Conservation (phyloP, 371 early-diverging fungal genomes). For the Mucor ambiguus region DNA sequence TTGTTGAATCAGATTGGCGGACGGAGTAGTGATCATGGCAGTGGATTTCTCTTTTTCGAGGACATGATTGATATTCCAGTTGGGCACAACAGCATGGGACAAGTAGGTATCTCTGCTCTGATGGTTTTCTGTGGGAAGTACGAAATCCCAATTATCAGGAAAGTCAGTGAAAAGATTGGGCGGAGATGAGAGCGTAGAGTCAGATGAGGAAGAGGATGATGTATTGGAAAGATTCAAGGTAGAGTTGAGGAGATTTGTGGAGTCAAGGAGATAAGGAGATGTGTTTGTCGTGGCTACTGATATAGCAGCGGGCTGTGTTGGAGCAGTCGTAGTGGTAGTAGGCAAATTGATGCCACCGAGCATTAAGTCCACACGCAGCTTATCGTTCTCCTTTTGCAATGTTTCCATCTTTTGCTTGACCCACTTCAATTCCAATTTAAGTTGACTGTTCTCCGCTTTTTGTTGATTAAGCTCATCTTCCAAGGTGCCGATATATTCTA, state of each 20-base stretch:
- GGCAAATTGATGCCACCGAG: conserved; percentile 20
- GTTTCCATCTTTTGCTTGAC: conserved; percentile 30
- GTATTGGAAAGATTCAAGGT: conserved; percentile 14
- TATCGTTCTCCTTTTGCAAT: conserved; percentile 41
- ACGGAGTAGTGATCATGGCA: neutral
- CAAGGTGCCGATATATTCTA: conserved; percentile 77
- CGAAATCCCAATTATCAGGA: conserved; percentile 32
- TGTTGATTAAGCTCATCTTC: conserved; percentile 59
- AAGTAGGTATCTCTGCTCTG: conserved; percentile 31
- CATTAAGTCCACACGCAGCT: conserved; percentile 36
- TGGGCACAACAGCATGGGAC: conserved; percentile 45
- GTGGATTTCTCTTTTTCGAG: conserved; percentile 26
- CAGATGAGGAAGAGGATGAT: conserved; percentile 27
- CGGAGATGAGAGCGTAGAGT: conserved; percentile 30
- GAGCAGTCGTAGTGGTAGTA: neutral
- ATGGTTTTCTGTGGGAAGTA: conserved; percentile 13
- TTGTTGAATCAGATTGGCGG: conserved; percentile 11
- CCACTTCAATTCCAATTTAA: conserved; percentile 57
- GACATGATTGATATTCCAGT: conserved; percentile 38
- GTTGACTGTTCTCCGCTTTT: conserved; percentile 55
- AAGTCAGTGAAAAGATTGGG: conserved; percentile 26
- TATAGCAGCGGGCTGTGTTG: neutral
- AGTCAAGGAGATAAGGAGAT: conserved; percentile 12
- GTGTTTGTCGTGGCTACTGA: neutral
- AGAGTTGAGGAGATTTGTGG: conserved; percentile 15